Percentiles rank a stretch among this genome's conserved stretches.
These are phyloP conservation scores for Paralagenidium karlingii DNA, from an alignment of 352 stramenopile species.

Conservation along the genomic window DNA sequence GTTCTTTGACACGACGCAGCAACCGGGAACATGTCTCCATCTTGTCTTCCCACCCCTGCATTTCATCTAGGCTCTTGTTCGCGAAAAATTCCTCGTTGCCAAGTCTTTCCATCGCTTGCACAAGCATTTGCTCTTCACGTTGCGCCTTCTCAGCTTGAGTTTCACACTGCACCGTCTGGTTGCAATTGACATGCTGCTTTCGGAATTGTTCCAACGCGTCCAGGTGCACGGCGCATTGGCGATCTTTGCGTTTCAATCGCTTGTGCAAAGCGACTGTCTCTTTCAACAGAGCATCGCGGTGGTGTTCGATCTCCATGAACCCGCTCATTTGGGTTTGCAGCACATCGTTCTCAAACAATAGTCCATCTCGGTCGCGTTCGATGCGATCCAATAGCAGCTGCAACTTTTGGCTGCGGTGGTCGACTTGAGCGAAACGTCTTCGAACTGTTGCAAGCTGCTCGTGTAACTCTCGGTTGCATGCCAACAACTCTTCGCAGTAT, in stretches of 20 bases:
- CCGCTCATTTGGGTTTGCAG: conserved; percentile 60
- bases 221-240: not conserved
- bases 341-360: conserved; percentile 74
- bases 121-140: conserved; percentile 12
- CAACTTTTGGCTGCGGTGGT: conserved; percentile 74
- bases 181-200: not conserved
- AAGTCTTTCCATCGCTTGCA: conserved; percentile 12
- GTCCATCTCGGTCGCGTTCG: conserved; percentile 64
- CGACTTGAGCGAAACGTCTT: conserved; percentile 46
- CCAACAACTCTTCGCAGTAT: conserved; percentile 63
- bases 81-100: conserved; percentile 8
- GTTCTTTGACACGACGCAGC: conserved; percentile 37
- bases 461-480: conserved; percentile 63
- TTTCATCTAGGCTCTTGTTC: conserved; percentile 25
- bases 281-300: conserved; percentile 54
- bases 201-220: not conserved
- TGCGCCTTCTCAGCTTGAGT: conserved; percentile 13
- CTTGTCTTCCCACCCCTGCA: conserved; percentile 61
- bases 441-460: conserved; percentile 54
- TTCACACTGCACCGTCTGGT: conserved; percentile 5
- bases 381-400: conserved; percentile 74
- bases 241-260: conserved; percentile 19
- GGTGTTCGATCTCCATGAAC: conserved; percentile 46
- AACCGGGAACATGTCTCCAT: conserved; percentile 46
- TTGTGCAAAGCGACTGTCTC: conserved; percentile 30